A percentile compares a stretch with the other conserved stretches of the same genome.
phyloP scores from a whole-genome alignment of 1,284 basidiomycete genomes.

The Trichosporon sp. region DNA sequence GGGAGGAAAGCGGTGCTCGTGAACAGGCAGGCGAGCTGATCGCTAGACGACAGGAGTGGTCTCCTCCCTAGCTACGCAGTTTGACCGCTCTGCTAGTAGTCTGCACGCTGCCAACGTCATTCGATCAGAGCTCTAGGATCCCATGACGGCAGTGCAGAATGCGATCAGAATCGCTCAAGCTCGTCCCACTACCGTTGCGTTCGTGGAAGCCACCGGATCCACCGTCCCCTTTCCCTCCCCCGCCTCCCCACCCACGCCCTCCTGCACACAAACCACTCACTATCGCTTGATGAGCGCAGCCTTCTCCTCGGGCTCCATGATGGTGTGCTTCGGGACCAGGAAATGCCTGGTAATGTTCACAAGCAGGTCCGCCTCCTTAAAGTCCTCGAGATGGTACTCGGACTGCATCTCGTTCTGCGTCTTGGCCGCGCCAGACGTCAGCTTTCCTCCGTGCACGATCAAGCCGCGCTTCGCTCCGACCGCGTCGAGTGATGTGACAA shows the following conservation, averaged over 20 bases:
- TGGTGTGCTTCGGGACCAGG: conserved; percentile 88
- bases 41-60: no score
- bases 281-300: conserved; percentile 82
- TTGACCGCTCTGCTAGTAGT: no score
- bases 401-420: conserved; percentile 81
- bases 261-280: conserved; percentile 60
- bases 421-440: conserved; percentile 96
- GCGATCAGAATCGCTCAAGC: no score
- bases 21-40: no score
- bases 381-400: conserved; percentile 88
- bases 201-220: background rate
- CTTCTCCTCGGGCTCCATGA: conserved; percentile 82
- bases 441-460: conserved; percentile 91
- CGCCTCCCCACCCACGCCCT: background rate
- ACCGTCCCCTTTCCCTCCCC: background rate
- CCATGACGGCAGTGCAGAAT: no score
- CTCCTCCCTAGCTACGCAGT: no score
- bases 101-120: no score
- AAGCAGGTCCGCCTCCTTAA: conserved; percentile 89
- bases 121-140: no score
- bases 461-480: conserved; percentile 85
- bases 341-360: conserved; percentile 98
- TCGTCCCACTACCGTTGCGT: no score
- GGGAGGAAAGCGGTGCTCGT: no score
- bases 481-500: conserved; percentile 80